Percentiles rank a stretch among this genome's conserved stretches.
Conservation (phyloP, 179 eudicot species). For the Monotropa hypopitys region DNA sequence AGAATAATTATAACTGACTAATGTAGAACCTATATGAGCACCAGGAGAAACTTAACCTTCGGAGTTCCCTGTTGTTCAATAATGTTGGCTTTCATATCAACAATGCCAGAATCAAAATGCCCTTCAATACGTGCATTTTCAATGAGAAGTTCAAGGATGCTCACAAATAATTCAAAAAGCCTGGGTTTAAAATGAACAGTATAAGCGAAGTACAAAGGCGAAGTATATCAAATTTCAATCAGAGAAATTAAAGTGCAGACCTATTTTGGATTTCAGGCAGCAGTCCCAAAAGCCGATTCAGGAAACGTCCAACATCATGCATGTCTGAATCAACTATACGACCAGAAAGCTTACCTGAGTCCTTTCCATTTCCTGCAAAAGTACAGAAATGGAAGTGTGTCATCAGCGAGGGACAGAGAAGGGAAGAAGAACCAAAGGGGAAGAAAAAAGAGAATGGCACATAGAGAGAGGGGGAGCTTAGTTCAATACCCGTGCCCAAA, state of each 20-base stretch:
- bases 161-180: constrained; percentile 84
- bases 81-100: constrained; percentile 73
- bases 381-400: background rate
- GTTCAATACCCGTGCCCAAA: background rate
- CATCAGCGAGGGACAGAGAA: background rate
- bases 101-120: constrained; percentile 89
- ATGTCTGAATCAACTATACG: constrained; percentile 97
- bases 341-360: constrained; percentile 63
- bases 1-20: constrained; percentile 4
- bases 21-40: background rate
- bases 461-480: background rate
- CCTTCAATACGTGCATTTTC: constrained; percentile 87
- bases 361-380: constrained; percentile 61
- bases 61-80: constrained; percentile 76
- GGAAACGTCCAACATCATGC: constrained; percentile 98
- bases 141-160: constrained; percentile 72
- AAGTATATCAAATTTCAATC: constrained; percentile 1
- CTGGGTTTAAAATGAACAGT: constrained; percentile 27
- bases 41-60: constrained; percentile 41
- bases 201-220: background rate
- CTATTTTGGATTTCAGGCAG: constrained; percentile 95
- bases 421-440: background rate
- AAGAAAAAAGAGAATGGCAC: background rate
- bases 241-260: constrained; percentile 19
- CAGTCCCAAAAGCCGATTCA: constrained; percentile 79